Evolutionary conservation across 139 green algal species (phyloP).

Genomic region (Volvox reticuliferus): DNA sequence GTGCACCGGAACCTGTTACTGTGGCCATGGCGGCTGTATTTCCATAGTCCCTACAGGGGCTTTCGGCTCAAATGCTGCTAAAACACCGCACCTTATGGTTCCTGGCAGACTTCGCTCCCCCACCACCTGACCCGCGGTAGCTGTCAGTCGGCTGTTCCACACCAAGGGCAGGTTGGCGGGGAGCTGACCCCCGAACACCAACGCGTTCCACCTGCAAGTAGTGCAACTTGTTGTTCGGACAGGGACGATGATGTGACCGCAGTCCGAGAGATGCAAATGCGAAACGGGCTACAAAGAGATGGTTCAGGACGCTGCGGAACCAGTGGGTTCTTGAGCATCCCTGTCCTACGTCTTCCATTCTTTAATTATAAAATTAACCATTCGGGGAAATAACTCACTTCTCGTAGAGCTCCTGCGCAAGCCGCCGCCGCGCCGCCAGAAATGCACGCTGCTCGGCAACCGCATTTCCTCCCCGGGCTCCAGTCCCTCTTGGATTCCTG

Average conservation of each 20-base stretch:
- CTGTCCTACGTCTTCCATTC: not conserved
- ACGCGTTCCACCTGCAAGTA: constrained; percentile 57
- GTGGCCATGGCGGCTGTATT: no score
- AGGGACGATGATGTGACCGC: not conserved
- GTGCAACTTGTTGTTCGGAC: not conserved
- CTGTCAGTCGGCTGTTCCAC: constrained; percentile 69
- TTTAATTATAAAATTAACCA: not conserved
- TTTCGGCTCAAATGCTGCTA: no score
- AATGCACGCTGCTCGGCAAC: constrained; percentile 33
- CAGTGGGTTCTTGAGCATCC: not conserved
- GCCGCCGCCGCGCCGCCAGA: constrained; percentile 39
- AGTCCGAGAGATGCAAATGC: no score
- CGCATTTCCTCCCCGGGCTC: not conserved
- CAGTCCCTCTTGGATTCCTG: not conserved
- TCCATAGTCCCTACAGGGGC: no score
- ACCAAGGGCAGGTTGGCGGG: constrained; percentile 62
- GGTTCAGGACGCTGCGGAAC: not conserved
- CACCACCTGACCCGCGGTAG: constrained; percentile 65
- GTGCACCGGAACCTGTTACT: no score
- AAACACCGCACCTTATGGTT: not conserved
- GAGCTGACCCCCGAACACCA: constrained; percentile 67
- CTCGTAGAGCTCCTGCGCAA: constrained; percentile 55
- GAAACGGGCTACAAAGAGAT: no score
- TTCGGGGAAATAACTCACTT: constrained; percentile 26
- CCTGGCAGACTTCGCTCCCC: not conserved